Base-by-base conservation (phyloP, 1,139 yeast genomes). In the Pichia sp. region DNA sequence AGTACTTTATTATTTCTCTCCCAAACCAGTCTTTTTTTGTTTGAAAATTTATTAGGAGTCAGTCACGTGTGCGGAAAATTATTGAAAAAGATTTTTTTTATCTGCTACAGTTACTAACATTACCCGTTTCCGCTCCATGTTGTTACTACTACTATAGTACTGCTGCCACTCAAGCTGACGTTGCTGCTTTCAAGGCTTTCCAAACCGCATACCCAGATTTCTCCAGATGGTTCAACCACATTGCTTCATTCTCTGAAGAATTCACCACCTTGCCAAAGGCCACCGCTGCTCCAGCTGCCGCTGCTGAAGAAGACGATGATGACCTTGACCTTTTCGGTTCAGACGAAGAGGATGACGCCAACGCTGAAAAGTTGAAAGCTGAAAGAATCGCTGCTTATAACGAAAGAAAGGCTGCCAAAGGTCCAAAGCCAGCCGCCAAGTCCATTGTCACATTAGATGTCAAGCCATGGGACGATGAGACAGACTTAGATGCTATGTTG, bases 381-480 rank as follows among this genome's bases (percentile, higher is more conserved):
- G 82, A 91, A 82, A 90, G 99, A 85, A 78, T 93, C 69, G 97
- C 96, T 72, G 96, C 85, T 74, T 93, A 93, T 82, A 87, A 90
- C 70, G 96, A 95, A 68, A 90, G 87, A 85, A 93, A 93, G 86
- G 96, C 96, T 63, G 85, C 95, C 64, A 87, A 87, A 79, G 95
- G 95, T 73, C 89, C 98, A 69, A 89, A 89, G 83, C 89, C 97
- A 69, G 96, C 96, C 75, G 98, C 99, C 71, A 93, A 93, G 83
- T 88, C 98, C 60, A 79, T 90, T 65, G 96, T 93, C 69, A 93
- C 99, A 68, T 71, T 93, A 69, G 99, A 93, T 68, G 96, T 93
- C 66, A 93, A 93, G 86, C 98, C 97, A 77, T 93, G 99, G 99
- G 99, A 93, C 76, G 98, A 93, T 70, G 98, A 93, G 82, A 93